Evolutionary conservation across 2,329 filamentous ascomycete species (phyloP), one percentile per base, ranked within the genome.

Genomic region (Aspergillus sp.): DNA sequence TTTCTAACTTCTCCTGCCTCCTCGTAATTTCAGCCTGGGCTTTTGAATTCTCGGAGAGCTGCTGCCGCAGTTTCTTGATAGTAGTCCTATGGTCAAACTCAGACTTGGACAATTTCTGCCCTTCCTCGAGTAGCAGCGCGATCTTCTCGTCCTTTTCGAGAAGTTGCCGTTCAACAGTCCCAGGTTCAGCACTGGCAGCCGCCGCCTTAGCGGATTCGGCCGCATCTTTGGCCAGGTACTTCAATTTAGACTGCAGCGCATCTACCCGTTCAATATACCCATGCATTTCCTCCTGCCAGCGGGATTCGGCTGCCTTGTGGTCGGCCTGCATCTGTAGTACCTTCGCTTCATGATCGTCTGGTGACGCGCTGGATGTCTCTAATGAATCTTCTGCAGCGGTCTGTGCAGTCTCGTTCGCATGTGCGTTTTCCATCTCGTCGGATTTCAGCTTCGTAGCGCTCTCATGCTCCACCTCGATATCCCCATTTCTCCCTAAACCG

Each of bases 101-200:
- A 0, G 75, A 82, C 47, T 81, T 83, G 1, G 86, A 88, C 6
- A 96, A 69, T 44, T 82, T 86, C 48, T 91, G 83, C 1, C 93
- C 91, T 63, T 98, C 91, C 47, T 93, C 81, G 69, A 98, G 82
- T 8, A 98, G 66, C 29, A 88, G 66, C 2, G 88, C 85, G 48
- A 96, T 93, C 54, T 84, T 84, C 47, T 89, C 80, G 48, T 96
- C 88, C 52, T 86, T 93, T 49, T 93, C 86, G 1, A 85, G 82
- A 10, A 96, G 58, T 51, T 83, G 86, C 55, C 80, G 84, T 43
- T 93, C 83, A 2, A 69, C 36, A 35, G 78, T 83, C 4, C 81
- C 81, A 0, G 74, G 53, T 2, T 73, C 64, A 1, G 81, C 76
- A 15, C 70, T 64, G n/a, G 71, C 63, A 2, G 75, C 78, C 5